Evolutionary conservation across 2,329 filamentous ascomycete genomes (phyloP).

Genomic region (Neonectria ditissima): DNA sequence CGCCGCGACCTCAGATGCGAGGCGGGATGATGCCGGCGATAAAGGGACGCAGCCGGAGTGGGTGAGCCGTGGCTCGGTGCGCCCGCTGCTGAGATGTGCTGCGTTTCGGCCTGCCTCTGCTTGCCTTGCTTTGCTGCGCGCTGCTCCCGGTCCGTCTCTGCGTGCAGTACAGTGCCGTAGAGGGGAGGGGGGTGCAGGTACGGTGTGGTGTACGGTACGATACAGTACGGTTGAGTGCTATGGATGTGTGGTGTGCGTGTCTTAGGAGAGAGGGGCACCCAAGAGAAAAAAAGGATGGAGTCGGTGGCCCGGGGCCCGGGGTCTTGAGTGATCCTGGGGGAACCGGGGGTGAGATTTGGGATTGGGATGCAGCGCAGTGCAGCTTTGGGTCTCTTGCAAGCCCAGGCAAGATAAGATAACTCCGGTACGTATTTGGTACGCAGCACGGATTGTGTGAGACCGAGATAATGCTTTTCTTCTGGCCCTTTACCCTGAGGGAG

Average conservation of each 20-base stretch:
- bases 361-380: constrained; percentile 31
- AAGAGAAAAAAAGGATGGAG: constrained; percentile 17
- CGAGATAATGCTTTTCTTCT: not conserved
- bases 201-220: not conserved
- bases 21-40: constrained; percentile 28
- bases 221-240: constrained; percentile 4
- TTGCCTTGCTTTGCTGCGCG: constrained; percentile 29
- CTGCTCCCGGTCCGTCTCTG: constrained; percentile 28
- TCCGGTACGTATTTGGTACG: not conserved
- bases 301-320: constrained; percentile 9
- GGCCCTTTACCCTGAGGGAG: constrained; percentile 17
- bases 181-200: constrained; percentile 25
- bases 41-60: constrained; percentile 37
- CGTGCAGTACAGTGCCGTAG: constrained; percentile 14
- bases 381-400: constrained; percentile 22
- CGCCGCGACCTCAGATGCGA: constrained; percentile 14
- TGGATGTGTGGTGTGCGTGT: constrained; percentile 11
- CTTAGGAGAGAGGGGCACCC: constrained; percentile 4
- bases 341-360: constrained; percentile 37
- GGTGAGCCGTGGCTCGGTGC: constrained; percentile 35
- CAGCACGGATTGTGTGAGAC: not conserved
- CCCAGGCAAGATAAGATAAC: not conserved
- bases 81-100: constrained; percentile 34
- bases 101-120: constrained; percentile 23
- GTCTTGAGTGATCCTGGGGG: constrained; percentile 34